Percentiles rank a stretch among this genome's conserved stretches.
Evolutionary conservation across 1,284 basidiomycete genomes (phyloP).

Genomic region (Neonothopanus nambi): DNA sequence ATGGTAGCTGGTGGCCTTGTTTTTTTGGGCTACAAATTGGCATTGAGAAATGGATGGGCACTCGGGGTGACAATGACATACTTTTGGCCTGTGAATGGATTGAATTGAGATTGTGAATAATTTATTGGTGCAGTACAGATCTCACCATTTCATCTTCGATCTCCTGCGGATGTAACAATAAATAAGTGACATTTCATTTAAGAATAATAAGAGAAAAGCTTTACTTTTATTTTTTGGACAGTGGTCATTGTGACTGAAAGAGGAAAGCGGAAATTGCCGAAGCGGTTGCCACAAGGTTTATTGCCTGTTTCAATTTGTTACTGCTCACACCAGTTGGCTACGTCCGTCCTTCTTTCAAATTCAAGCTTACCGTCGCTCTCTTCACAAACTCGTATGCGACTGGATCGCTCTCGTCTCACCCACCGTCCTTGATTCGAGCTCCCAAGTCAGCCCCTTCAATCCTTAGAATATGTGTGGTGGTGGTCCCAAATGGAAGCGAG

Average conservation of each 20-base stretch:
- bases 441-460: conserved; percentile 15
- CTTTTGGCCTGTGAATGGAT: conserved; percentile 52
- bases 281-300: not conserved
- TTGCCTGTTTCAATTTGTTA: not conserved
- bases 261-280: conserved; percentile 8
- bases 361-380: conserved; percentile 31
- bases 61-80: conserved; percentile 29
- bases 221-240: conserved; percentile 86
- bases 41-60: conserved; percentile 14
- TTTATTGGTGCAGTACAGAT: conserved; percentile 14
- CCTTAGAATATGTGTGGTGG: conserved; percentile 60
- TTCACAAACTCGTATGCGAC: conserved; percentile 48
- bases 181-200: conserved; percentile 11
- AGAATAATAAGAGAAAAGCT: conserved; percentile 25
- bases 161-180: conserved; percentile 52
- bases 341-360: conserved; percentile 28
- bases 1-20: conserved; percentile 96
- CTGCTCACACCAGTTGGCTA: conserved; percentile 1
- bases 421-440: conserved; percentile 27
- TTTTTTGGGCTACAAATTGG: conserved; percentile 79
- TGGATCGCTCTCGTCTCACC: conserved; percentile 58
- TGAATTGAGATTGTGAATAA: conserved; percentile 15
- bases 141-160: conserved; percentile 96
- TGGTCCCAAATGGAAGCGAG: conserved; percentile 91
- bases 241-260: conserved; percentile 67